phyloP scores from a whole-genome alignment of 2,329 filamentous ascomycete species.

The Diplodia scrobiculata region DNA sequence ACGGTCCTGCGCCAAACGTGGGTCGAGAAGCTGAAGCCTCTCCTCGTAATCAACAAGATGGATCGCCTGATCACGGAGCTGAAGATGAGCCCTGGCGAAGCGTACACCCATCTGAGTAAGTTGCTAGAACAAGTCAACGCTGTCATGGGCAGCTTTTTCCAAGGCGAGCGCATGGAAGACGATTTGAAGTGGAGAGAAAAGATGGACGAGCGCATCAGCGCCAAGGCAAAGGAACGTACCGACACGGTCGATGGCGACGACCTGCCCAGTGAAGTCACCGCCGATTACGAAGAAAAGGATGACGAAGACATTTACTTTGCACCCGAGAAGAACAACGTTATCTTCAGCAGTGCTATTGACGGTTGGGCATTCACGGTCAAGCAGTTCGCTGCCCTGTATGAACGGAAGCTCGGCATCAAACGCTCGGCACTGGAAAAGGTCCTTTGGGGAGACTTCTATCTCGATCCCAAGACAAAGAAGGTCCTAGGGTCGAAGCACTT shows the following conservation, averaged over 20 bases:
- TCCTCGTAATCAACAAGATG: constrained; percentile 98
- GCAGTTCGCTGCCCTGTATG: constrained; percentile 90
- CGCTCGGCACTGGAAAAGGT: constrained; percentile 85
- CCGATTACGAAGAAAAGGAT: constrained; percentile 81
- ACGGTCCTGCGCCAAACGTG: constrained; percentile 93
- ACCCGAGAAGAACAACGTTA: constrained; percentile 97
- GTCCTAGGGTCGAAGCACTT: constrained; percentile 88
- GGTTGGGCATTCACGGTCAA: constrained; percentile 98
- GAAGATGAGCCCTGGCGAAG: constrained; percentile 87
- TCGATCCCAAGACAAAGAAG: constrained; percentile 96
- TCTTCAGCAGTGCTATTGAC: constrained; percentile 95
- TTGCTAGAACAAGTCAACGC: constrained; percentile 95
- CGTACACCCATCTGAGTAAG: constrained; percentile 84
- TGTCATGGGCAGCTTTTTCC: constrained; percentile 94
- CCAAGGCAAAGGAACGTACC: constrained; percentile 58
- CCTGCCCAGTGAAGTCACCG: constrained; percentile 51
- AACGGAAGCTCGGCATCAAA: constrained; percentile 96
- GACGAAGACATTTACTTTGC: constrained; percentile 98
- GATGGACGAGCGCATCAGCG: constrained; percentile 82
- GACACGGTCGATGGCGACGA: constrained; percentile 53
- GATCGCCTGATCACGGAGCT: constrained; percentile 91
- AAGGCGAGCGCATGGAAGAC: constrained; percentile 97
- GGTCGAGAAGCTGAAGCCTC: constrained; percentile 90
- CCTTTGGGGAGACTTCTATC: constrained; percentile 93
- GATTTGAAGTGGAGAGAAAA: constrained; percentile 93